Conservation (phyloP, 2,329 filamentous ascomycete species). For the Chrysosporium queenslandicum region DNA sequence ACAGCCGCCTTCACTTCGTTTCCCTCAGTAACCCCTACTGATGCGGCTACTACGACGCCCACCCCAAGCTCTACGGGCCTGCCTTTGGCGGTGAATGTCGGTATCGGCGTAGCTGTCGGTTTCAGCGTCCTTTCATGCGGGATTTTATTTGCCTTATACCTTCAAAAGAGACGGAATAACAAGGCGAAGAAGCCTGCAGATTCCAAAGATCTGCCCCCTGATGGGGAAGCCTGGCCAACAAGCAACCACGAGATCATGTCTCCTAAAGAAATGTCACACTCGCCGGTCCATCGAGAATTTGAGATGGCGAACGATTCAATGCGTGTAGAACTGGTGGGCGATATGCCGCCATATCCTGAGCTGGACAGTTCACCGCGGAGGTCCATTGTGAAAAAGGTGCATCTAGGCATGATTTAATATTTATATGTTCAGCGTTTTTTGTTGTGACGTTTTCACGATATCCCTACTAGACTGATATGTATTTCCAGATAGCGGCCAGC, state of each 20-base stretch:
- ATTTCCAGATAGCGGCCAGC: not conserved
- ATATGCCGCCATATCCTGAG: conserved; percentile 4
- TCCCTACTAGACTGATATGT: too few relatives aligned
- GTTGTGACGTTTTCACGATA: too few relatives aligned
- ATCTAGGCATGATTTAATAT: not conserved
- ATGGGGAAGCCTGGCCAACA: not conserved
- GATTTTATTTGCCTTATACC: conserved; percentile 3
- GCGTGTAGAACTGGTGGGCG: conserved; percentile 2
- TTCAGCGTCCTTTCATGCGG: conserved; percentile 9
- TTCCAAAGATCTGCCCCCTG: not conserved
- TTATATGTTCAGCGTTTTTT: not conserved
- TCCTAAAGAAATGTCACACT: conserved; percentile 8
- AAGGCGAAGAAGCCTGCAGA: not conserved
- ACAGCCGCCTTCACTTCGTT: conserved; percentile 1
- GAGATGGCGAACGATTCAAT: conserved; percentile 3
- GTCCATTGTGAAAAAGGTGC: not conserved
- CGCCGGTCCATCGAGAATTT: conserved; percentile 5
- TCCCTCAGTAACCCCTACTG: not conserved
- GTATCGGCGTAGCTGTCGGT: conserved; percentile 11
- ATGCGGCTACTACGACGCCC: not conserved
- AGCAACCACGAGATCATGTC: not conserved
- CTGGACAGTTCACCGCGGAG: not conserved
- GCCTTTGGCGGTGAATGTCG: conserved; percentile 5
- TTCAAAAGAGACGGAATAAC: conserved; percentile 1
- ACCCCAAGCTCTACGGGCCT: not conserved